phyloP scores from a whole-genome alignment of 768 basidiomycete genomes.

The Rhizopogon vinicolor region DNA sequence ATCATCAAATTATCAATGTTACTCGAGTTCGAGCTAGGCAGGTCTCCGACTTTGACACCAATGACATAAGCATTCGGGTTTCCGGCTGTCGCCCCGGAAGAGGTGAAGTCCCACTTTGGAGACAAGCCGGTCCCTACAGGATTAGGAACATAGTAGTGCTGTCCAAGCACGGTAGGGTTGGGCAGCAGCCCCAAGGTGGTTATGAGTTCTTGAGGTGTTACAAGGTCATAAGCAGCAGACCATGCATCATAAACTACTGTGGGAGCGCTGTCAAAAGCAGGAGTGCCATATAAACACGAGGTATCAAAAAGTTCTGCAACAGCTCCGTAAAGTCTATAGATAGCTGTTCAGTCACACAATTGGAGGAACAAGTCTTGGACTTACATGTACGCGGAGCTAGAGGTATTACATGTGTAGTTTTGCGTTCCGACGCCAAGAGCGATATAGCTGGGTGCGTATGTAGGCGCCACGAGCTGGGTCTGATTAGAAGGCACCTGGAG shows the following conservation, averaged over 20 bases:
- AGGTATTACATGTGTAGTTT: constrained; percentile 48
- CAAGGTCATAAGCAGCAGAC: constrained; percentile 13
- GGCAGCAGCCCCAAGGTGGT: constrained; percentile 5
- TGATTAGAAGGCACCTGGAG: constrained; percentile 24
- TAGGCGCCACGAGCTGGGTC: constrained; percentile 32
- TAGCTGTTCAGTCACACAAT: neutral
- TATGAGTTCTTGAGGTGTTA: constrained; percentile 16
- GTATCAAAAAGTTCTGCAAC: constrained; percentile 52
- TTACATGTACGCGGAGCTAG: constrained; percentile 42
- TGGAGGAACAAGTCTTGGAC: constrained; percentile 11
- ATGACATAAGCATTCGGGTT: constrained; percentile 44
- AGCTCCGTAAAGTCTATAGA: constrained; percentile 40
- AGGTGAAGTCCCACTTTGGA: constrained; percentile 57
- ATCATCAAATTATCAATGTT: constrained; percentile 59
- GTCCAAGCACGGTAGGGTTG: constrained; percentile 30
- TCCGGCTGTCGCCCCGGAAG: constrained; percentile 32
- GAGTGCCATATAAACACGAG: constrained; percentile 38
- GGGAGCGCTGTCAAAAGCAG: constrained; percentile 25
- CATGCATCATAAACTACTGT: constrained; percentile 28
- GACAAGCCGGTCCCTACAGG: constrained; percentile 35
- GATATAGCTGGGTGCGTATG: constrained; percentile 32
- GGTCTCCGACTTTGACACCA: constrained; percentile 35
- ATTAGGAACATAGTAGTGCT: constrained; percentile 56
- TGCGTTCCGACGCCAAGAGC: constrained; percentile 46
- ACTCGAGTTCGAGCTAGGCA: constrained; percentile 37